Conservation (phyloP, 2,329 filamentous ascomycete species). For the Paramyrothecium roridum region DNA sequence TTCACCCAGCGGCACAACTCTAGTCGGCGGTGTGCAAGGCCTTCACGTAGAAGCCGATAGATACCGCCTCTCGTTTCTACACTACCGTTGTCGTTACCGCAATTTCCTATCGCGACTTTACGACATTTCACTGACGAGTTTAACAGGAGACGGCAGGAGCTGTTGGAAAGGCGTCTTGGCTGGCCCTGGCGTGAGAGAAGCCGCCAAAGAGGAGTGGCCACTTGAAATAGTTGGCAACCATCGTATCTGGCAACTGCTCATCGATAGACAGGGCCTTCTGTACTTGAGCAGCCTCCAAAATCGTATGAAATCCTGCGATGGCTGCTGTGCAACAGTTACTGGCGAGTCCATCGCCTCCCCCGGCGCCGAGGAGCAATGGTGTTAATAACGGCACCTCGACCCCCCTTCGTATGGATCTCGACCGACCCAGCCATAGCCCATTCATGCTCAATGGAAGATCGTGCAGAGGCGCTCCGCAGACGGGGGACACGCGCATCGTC, state of each 20-base stretch:
- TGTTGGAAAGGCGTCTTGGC: background rate
- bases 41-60: no score
- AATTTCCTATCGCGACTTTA: no score
- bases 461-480: constrained; percentile 43
- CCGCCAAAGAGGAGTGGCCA: no score
- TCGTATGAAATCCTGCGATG: constrained; percentile 18
- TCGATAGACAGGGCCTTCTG: background rate
- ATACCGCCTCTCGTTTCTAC: no score
- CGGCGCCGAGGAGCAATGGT: constrained; percentile 16
- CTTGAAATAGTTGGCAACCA: no score
- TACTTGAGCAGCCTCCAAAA: background rate
- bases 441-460: constrained; percentile 32
- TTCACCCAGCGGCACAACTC: no score
- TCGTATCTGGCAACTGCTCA: background rate
- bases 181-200: background rate
- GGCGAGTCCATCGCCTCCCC: constrained; percentile 26
- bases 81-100: no score
- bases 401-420: constrained; percentile 27
- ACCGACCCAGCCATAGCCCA: constrained; percentile 29
- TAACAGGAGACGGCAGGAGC: background rate
- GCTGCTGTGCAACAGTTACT: constrained; percentile 35
- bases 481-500: constrained; percentile 56
- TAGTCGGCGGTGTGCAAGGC: no score
- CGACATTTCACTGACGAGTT: background rate
- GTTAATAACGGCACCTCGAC: constrained; percentile 17